These are phyloP conservation scores for Penicillium sp. DNA, from an alignment of 2,329 filamentous ascomycete genomes.

Conservation along the genomic window DNA sequence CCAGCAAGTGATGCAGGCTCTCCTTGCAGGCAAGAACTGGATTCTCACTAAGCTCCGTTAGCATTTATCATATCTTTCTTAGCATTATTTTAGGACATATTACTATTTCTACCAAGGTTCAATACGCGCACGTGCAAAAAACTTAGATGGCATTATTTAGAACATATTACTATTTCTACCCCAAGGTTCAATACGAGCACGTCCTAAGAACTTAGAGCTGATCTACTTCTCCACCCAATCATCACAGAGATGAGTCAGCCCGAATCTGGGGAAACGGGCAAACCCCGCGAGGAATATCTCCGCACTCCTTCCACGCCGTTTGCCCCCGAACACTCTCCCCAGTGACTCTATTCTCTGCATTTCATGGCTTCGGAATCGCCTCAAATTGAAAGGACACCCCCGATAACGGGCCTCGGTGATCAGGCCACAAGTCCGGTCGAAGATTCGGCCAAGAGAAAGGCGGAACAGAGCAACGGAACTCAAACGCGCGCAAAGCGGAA, in stretches of 20 bases:
- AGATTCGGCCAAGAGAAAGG: constrained; percentile 43
- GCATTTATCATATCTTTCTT: background rate
- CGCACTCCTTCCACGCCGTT: constrained; percentile 28
- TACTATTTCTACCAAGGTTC: background rate
- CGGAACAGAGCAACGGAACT: constrained; percentile 45
- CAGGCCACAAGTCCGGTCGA: constrained; percentile 22
- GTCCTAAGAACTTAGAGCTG: background rate
- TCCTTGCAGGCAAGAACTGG: constrained; percentile 12
- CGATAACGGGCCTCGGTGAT: constrained; percentile 25
- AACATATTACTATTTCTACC: background rate
- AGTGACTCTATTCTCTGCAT: constrained; percentile 1
- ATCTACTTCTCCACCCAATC: constrained; percentile 10
- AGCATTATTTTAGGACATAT: background rate
- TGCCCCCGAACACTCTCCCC: constrained; percentile 8
- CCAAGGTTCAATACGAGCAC: no score
- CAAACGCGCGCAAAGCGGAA: constrained; percentile 62
- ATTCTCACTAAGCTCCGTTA: constrained; percentile 5
- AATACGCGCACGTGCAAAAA: background rate
- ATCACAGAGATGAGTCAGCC: constrained; percentile 22
- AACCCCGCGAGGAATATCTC: constrained; percentile 40
- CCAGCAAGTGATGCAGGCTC: constrained; percentile 6
- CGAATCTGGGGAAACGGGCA: constrained; percentile 34
- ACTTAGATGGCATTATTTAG: background rate
- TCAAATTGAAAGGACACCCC: constrained; percentile 27
- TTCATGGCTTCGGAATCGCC: constrained; percentile 38